Evolutionary conservation across 2,329 filamentous ascomycete species (phyloP), one percentile per base, ranked within the genome.

Genomic region (Ambrosiella xylebori): DNA sequence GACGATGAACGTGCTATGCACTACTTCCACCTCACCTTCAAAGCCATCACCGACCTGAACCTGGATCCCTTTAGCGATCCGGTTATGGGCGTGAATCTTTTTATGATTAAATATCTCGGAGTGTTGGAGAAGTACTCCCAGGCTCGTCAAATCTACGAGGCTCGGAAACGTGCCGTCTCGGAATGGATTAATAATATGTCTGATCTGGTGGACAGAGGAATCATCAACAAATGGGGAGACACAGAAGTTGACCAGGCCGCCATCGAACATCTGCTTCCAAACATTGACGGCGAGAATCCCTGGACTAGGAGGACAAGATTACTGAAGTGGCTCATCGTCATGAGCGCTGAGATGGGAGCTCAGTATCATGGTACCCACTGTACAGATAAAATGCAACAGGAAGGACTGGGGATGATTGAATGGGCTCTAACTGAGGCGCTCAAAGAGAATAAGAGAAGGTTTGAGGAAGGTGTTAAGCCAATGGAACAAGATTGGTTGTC

Each of bases 61-160:
- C 57, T 98, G 73, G 88, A 97, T 66, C 88, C 87, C 0, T 94
- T 90, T 67, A 90, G 86, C 3, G 86, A 96, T 64, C 90, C 96
- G 68, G 84, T 96, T 39, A 76, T 96, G 64, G 93, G 93, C 7
- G 82, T 97, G 56, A 88, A 89, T 66, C 83, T 97, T 55, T 82
- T 90, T 67, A 76, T 95, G 7, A 82, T 88, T 1, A 77, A 78
- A 8, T 82, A 95, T 76, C 76, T 95, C 62, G 88, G 96, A 69
- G 84, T 85, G 65, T 79, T 87, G 13, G 77, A 82, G 38, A 80
- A 85, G 64, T 82, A 82, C 65, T 75, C 79, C 19, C 79, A 82
- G 59, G 82, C 89, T 0, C 82, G 87, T 59, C 79, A 87, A 54
- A 81, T 95, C 3, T 71, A 96, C 38, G 87, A 95, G 68, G 78